Conservation (phyloP, 345 rosid genomes). For the Arabidopsis suecica region DNA sequence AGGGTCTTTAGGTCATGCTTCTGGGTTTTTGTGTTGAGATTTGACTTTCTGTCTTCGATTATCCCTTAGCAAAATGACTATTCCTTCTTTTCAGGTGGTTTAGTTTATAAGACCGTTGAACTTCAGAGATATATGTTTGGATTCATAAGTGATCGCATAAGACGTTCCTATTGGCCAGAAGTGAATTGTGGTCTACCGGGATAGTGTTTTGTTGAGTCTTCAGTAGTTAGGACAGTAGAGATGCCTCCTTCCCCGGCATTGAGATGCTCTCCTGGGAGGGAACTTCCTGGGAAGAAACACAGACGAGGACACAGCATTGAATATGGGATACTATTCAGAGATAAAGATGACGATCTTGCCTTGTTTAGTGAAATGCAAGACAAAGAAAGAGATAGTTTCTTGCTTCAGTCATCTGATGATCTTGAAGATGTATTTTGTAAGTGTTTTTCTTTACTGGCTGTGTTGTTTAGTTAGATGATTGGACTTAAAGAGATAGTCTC, state of each 20-base stretch:
- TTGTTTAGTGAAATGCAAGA: conserved; percentile 89
- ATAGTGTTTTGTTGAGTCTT: conserved; percentile 2
- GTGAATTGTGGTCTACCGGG: conserved; percentile 32
- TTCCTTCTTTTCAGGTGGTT: conserved; percentile 36
- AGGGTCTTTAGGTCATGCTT: conserved; percentile 25
- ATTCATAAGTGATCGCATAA: conserved; percentile 28
- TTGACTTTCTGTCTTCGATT: conserved; percentile 27
- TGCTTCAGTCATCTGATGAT: conserved; percentile 82
- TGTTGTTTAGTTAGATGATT: neutral
- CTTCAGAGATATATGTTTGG: conserved; percentile 25
- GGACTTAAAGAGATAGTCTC: neutral
- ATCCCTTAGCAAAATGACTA: conserved; percentile 4
- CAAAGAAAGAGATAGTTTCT: conserved; percentile 79
- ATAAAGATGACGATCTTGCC: conserved; percentile 87
- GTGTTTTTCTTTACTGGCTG: conserved; percentile 19
- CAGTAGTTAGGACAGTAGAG: conserved; percentile 38
- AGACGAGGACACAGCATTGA: conserved; percentile 80
- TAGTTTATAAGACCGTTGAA: conserved; percentile 16
- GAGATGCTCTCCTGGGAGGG: conserved; percentile 81
- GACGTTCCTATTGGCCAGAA: conserved; percentile 32
- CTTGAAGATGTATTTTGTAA: conserved; percentile 89
- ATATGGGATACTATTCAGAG: conserved; percentile 63
- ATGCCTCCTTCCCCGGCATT: conserved; percentile 96
- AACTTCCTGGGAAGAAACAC: conserved; percentile 62
- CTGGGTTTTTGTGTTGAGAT: conserved; percentile 16